Conservation (phyloP, 2,329 filamentous ascomycete genomes). For the Cladophialophora chaetospira region DNA sequence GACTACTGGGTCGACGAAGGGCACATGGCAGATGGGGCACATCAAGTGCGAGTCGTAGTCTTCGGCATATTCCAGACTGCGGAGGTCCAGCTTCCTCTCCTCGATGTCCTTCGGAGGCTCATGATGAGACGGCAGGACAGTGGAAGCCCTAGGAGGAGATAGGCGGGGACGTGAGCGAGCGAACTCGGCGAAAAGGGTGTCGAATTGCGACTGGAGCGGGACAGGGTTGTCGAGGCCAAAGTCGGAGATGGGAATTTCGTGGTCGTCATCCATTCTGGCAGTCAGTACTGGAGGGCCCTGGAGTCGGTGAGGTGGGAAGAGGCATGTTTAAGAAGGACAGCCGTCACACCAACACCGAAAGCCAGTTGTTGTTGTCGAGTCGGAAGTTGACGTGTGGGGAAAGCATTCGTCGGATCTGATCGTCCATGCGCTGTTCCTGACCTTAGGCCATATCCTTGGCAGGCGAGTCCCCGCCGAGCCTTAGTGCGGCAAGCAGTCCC, state of each 20-base stretch:
- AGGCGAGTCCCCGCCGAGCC: no score
- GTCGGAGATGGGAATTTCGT: conserved; percentile 10
- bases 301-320: not conserved
- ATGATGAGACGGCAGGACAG: conserved; percentile 16
- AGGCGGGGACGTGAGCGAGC: conserved; percentile 28
- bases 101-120: not conserved
- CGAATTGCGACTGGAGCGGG: conserved; percentile 25
- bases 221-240: conserved; percentile 23
- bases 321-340: conserved; percentile 9
- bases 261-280: conserved; percentile 17
- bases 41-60: conserved; percentile 61
- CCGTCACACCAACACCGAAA: not conserved
- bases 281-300: not conserved
- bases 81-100: conserved; percentile 47
- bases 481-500: no score
- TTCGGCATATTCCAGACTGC: conserved; percentile 59
- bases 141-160: conserved; percentile 27
- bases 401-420: conserved; percentile 4
- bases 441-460: no score
- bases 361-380: conserved; percentile 6
- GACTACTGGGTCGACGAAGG: conserved; percentile 61
- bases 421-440: not conserved
- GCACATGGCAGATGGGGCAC: conserved; percentile 66
- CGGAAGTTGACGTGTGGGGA: conserved; percentile 14
- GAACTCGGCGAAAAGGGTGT: conserved; percentile 33